Percentiles rank a stretch among this genome's conserved stretches.
These are phyloP conservation scores for Acephala macrosclerotiorum DNA, from an alignment of 2,329 filamentous ascomycete genomes.

Conservation along the genomic window DNA sequence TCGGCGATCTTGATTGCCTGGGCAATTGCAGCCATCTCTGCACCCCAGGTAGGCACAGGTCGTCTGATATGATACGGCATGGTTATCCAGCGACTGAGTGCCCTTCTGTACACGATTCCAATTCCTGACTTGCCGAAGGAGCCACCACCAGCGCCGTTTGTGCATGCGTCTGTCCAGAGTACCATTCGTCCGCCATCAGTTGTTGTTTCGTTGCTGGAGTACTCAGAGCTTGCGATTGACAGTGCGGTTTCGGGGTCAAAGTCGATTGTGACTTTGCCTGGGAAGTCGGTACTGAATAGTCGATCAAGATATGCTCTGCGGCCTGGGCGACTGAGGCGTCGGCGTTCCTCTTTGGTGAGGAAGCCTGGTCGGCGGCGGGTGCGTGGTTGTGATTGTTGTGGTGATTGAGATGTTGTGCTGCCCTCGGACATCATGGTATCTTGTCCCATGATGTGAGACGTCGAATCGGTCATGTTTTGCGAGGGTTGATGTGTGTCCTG, in stretches of 20 bases:
- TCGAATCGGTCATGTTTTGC: too few relatives aligned
- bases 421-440: too few relatives aligned
- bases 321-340: too few relatives aligned
- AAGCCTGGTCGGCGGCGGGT: too few relatives aligned
- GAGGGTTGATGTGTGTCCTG: too few relatives aligned
- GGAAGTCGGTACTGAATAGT: not conserved
- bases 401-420: too few relatives aligned
- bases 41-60: conserved; percentile 3
- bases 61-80: conserved; percentile 9
- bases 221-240: conserved; percentile 4
- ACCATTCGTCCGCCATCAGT: conserved; percentile 6
- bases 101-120: conserved; percentile 10
- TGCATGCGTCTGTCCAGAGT: conserved; percentile 9
- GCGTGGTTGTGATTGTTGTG: too few relatives aligned
- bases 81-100: not conserved
- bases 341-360: too few relatives aligned
- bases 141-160: conserved; percentile 10
- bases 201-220: conserved; percentile 4
- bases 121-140: not conserved
- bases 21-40: conserved; percentile 12
- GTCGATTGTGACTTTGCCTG: not conserved
- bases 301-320: not conserved
- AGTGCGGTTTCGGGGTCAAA: not conserved
- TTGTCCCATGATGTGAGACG: too few relatives aligned
- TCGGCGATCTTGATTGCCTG: conserved; percentile 10